Evolutionary conservation across 2,329 filamentous ascomycete genomes (phyloP).

Genomic region (Alternaria brassicicola): DNA sequence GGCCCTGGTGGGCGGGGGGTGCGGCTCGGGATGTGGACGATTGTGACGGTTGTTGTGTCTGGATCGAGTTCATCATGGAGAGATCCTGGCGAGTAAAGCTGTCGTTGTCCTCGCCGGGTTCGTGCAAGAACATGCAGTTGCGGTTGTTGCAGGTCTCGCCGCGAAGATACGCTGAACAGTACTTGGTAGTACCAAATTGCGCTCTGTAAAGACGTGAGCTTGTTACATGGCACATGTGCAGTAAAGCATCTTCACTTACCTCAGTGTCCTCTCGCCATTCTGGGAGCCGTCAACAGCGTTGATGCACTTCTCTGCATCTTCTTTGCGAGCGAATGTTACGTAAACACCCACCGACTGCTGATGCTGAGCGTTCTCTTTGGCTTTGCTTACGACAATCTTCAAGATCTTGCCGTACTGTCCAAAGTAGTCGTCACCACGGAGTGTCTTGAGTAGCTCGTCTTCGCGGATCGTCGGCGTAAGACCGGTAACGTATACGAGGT

Average conservation of each 20-base stretch:
- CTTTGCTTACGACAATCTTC: constrained; percentile 98
- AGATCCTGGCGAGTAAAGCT: constrained; percentile 94
- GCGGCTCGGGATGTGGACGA: constrained; percentile 59
- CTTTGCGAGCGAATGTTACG: constrained; percentile 93
- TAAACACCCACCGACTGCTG: constrained; percentile 95
- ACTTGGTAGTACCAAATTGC: constrained; percentile 91
- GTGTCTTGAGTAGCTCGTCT: constrained; percentile 86
- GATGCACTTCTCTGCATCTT: constrained; percentile 89
- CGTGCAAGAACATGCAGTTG: constrained; percentile 97
- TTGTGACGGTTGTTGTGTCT: constrained; percentile 74
- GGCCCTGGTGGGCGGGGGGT: constrained; percentile 56
- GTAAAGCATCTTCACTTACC: constrained; percentile 56
- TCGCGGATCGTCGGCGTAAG: constrained; percentile 90
- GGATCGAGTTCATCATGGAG: constrained; percentile 90
- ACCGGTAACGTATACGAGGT: constrained; percentile 96
- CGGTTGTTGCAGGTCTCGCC: constrained; percentile 94
- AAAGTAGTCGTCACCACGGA: constrained; percentile 92
- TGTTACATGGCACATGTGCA: constrained; percentile 5
- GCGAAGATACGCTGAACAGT: constrained; percentile 94
- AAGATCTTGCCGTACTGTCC: constrained; percentile 98
- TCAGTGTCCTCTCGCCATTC: constrained; percentile 84
- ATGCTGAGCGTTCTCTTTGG: constrained; percentile 72
- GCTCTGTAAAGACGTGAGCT: constrained; percentile 54
- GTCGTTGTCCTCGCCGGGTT: constrained; percentile 96
- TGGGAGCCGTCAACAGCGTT: constrained; percentile 88